Evolutionary conservation across 768 basidiomycete species (phyloP), one percentile per base, ranked within the genome.

Genomic region (Paxillus involutus): DNA sequence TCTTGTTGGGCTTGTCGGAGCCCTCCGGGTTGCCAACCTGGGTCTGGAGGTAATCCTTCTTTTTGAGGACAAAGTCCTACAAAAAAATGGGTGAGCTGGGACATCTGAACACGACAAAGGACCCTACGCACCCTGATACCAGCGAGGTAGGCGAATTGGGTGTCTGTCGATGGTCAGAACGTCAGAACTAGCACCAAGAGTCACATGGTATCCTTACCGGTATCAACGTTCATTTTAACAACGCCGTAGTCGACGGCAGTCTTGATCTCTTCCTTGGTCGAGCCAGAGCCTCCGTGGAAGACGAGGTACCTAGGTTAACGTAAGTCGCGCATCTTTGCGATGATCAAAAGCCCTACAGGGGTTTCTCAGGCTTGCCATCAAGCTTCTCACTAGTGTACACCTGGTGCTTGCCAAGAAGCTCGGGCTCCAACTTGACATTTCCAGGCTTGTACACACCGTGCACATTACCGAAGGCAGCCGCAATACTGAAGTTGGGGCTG

Each of bases 401-500:
- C 75, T 99, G 97, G 78, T 99, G 97, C 78, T 93, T 92, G 30
- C 82, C 81, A 60, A 99, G 83, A 57, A 99, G 81, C 59, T 90
- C 92, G 16, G 97, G 97, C 62, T 88, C 88, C 58, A 99, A 84
- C 63, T 81, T 84, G 70, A 99, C 97, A 73, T 99, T 99, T 56
- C 97, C 97, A 40, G 94, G 93, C 79, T 97, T 98, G 82, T 99
- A 99, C 48, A 99, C 96, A 67, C 96, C 96, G 72, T 99, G 96
- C 32, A 98, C 97, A 75, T 99, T 98, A 36, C 97, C 97, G 70
- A 98, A 98, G 16, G 89, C 96, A 63, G 97, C 97, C 32, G 97
- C 97, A 68, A 98, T 98, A 63, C 89, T 91, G 78, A 99, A 99
- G 78, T 91, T 91, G 71, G 92, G 91, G 53, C 89, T 78, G 71